These are phyloP conservation scores for Stagonosporopsis chrysanthemi DNA, from an alignment of 2,329 filamentous ascomycete species.

Conservation along the genomic window DNA sequence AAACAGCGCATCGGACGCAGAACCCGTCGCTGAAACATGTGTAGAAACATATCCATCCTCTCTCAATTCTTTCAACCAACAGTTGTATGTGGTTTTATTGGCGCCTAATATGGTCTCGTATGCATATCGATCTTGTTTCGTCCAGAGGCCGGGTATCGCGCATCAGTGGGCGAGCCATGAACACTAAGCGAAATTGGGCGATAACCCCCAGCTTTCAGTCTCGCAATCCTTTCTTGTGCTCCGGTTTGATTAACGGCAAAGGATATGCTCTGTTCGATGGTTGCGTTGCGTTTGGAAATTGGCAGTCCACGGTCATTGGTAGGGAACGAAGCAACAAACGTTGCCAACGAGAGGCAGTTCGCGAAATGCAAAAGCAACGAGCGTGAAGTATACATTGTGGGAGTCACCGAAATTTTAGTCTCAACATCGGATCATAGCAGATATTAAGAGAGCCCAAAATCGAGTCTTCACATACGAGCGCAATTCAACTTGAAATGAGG, in stretches of 20 bases:
- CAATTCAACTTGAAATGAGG: neutral
- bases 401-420: neutral
- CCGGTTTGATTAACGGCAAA: constrained; percentile 17
- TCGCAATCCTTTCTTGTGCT: constrained; percentile 9
- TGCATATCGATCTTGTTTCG: constrained; percentile 19
- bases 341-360: constrained; percentile 16
- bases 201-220: constrained; percentile 27
- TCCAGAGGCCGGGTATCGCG: constrained; percentile 31
- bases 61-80: constrained; percentile 28
- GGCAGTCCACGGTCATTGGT: constrained; percentile 2
- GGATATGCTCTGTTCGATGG: constrained; percentile 22
- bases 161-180: constrained; percentile 22
- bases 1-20: constrained; percentile 25
- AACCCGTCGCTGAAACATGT: constrained; percentile 31
- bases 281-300: constrained; percentile 20
- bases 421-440: neutral
- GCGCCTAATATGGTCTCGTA: constrained; percentile 28
- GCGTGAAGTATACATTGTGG: constrained; percentile 18
- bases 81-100: constrained; percentile 23
- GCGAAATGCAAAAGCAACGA: constrained; percentile 7
- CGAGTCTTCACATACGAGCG: constrained; percentile 1
- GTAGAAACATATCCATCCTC: constrained; percentile 30
- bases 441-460: neutral
- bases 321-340: constrained; percentile 16
- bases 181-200: constrained; percentile 26